Conservation (phyloP, 192 early-diverging fungal species). For the Lobosporangium transversale region DNA sequence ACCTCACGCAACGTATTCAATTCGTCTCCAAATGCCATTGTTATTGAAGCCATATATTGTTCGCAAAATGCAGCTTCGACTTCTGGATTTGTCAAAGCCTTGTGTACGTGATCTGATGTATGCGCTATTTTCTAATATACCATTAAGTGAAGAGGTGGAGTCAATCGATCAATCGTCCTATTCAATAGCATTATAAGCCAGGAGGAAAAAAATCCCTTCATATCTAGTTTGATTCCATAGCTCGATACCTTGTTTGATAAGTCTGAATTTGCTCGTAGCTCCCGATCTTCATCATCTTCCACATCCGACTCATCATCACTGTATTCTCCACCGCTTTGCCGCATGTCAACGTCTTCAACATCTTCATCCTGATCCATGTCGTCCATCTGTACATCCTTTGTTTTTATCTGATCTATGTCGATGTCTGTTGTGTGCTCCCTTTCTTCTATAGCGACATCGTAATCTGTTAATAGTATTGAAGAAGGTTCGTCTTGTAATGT, state of each 20-base stretch:
- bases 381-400: neutral
- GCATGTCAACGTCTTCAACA: slow-evolving; percentile 27
- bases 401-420: slow-evolving; percentile 3
- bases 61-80: slow-evolving; percentile 46
- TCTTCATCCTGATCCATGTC: slow-evolving; percentile 16
- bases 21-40: slow-evolving; percentile 49
- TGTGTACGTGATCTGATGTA: slow-evolving; percentile 48
- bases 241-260: slow-evolving; percentile 16
- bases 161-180: too few species aligned
- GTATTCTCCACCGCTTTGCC: slow-evolving; percentile 31
- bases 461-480: slow-evolving; percentile 34
- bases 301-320: slow-evolving; percentile 35
- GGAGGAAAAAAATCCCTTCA: too few species aligned
- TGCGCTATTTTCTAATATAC: slow-evolving; percentile 31
- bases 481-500: slow-evolving; percentile 1
- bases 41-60: slow-evolving; percentile 47
- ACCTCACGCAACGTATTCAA: slow-evolving; percentile 47
- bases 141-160: neutral
- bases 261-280: slow-evolving; percentile 17
- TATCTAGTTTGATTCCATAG: too few species aligned
- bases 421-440: slow-evolving; percentile 3
- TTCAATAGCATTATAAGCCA: too few species aligned
- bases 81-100: slow-evolving; percentile 37
- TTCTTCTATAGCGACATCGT: neutral
- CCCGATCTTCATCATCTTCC: slow-evolving; percentile 45